Conservation (phyloP, 345 rosid genomes). For the Jatropha curcas region DNA sequence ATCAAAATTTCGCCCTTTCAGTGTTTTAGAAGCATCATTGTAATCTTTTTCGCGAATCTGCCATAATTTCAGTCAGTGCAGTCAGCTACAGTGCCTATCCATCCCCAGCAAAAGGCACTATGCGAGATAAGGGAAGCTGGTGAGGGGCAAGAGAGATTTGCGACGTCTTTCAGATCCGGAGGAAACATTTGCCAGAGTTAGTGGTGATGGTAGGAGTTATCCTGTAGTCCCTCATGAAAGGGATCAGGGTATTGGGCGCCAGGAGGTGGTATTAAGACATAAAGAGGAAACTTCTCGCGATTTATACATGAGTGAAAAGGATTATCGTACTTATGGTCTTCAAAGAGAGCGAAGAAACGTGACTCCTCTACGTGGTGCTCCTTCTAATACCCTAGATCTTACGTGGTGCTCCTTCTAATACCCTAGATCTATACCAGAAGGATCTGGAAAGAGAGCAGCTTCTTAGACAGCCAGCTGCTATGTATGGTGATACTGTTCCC, state of each 20-base stretch:
- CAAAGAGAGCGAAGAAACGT: slow-evolving; percentile 53
- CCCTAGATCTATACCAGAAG: slow-evolving; percentile 36
- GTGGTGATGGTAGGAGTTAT: slow-evolving; percentile 34
- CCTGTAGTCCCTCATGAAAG: slow-evolving; percentile 43
- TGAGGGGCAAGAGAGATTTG: slow-evolving; percentile 31
- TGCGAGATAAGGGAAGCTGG: slow-evolving; percentile 33
- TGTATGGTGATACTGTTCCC: slow-evolving; percentile 30
- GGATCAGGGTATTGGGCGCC: slow-evolving; percentile 31
- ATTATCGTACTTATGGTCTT: slow-evolving; percentile 69
- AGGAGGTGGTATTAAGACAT: slow-evolving; percentile 24
- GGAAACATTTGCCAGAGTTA: slow-evolving; percentile 34
- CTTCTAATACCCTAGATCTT: too few relatives aligned
- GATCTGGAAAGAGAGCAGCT: slow-evolving; percentile 44
- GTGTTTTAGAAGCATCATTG: slow-evolving; percentile 76
- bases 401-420: too few relatives aligned
- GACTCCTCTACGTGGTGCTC: slow-evolving; percentile 31
- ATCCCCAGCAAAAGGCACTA: slow-evolving; percentile 25
- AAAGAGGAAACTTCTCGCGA: slow-evolving; percentile 44
- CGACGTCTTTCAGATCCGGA: slow-evolving; percentile 25
- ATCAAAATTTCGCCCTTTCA: slow-evolving; percentile 28
- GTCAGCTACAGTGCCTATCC: slow-evolving; percentile 30
- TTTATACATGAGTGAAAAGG: slow-evolving; percentile 62
- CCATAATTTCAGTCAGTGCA: slow-evolving; percentile 29
- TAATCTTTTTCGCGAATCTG: slow-evolving; percentile 70
- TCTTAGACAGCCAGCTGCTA: slow-evolving; percentile 37